Evolutionary conservation across 192 early-diverging fungal species (phyloP).

Genomic region (Backusella macrospora): DNA sequence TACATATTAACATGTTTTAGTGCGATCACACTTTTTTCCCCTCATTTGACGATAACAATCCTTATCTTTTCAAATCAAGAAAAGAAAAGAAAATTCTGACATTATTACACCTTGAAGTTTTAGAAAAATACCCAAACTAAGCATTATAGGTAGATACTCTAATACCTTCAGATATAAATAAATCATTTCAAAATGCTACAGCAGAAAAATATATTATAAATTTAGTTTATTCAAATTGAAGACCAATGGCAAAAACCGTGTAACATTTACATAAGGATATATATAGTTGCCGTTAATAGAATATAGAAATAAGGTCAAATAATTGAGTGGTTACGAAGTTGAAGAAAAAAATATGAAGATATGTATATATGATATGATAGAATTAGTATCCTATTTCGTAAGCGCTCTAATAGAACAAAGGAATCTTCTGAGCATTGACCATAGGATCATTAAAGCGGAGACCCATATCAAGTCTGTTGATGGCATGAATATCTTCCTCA

Average conservation of each 20-base stretch:
- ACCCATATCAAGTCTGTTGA: slow-evolving; percentile 24
- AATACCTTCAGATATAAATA: no score
- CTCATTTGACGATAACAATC: no score
- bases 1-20: no score
- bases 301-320: not conserved
- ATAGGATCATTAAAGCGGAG: slow-evolving; percentile 32
- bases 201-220: no score
- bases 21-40: no score
- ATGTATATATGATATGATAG: not conserved
- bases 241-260: not conserved
- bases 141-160: no score
- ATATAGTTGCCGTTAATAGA: not conserved
- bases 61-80: no score
- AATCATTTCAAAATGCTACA: no score
- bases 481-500: slow-evolving; percentile 43
- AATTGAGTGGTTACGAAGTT: no score
- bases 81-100: no score
- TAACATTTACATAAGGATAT: not conserved
- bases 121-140: no score
- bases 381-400: not conserved
- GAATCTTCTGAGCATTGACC: slow-evolving; percentile 25
- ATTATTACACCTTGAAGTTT: no score
- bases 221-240: not conserved
- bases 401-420: slow-evolving; percentile 24
- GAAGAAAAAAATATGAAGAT: not conserved